These are phyloP conservation scores for Rhizophora apiculata DNA, from an alignment of 345 rosid species.

Conservation along the genomic window DNA sequence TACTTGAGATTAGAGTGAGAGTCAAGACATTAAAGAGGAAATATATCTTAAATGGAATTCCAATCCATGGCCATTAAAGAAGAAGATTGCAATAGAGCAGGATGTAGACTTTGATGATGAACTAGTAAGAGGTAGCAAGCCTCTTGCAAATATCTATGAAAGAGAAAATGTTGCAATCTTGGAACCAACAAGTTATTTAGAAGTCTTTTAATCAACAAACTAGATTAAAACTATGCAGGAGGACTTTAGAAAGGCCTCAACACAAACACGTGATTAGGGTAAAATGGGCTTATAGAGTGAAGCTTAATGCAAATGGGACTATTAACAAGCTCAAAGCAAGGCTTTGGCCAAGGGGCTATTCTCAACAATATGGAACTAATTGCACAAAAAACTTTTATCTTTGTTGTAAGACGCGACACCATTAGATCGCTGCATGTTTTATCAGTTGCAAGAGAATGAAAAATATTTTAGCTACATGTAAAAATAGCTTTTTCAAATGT, in stretches of 20 bases:
- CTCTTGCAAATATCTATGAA: not conserved
- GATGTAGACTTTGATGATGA: too few relatives aligned
- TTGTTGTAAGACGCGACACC: not conserved
- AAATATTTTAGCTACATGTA: not conserved
- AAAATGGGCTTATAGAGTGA: not conserved
- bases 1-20: not conserved
- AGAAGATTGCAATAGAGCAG: not conserved
- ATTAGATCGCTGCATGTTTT: too few relatives aligned
- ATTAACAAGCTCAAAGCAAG: not conserved
- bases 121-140: not conserved
- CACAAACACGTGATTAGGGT: not conserved
- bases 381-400: not conserved
- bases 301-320: not conserved
- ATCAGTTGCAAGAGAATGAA: not conserved
- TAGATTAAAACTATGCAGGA: not conserved
- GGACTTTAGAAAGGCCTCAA: not conserved
- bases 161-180: not conserved
- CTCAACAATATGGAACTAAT: not conserved
- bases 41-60: too few relatives aligned
- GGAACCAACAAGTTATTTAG: too few relatives aligned
- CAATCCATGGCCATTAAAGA: not conserved
- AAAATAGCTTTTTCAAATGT: not conserved
- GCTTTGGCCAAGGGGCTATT: not conserved
- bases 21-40: too few relatives aligned
- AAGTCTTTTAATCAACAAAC: too few relatives aligned